Conservation (phyloP, 2,329 filamentous ascomycete species). For the Neopestalotiopsis rosae region DNA sequence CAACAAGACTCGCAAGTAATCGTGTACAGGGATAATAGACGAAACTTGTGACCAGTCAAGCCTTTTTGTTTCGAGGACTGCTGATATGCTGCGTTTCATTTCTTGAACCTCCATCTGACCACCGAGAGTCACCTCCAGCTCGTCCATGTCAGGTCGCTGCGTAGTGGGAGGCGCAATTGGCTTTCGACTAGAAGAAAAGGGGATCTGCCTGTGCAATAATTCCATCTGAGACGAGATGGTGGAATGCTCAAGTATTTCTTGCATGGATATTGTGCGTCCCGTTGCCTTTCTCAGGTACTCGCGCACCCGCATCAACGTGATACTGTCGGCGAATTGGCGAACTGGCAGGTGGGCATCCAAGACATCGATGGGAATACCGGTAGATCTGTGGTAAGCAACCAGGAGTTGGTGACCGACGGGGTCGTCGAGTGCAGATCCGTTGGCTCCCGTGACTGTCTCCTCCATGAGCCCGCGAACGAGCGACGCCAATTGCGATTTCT, state of each 20-base stretch:
- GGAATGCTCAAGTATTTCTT: not conserved
- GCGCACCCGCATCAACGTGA: not conserved
- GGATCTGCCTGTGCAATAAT: not conserved
- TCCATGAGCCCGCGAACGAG: not conserved
- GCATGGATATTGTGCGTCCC: not conserved
- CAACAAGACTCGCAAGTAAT: conserved; percentile 12
- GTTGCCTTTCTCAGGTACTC: not conserved
- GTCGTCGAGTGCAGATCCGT: not conserved
- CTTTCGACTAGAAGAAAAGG: not conserved
- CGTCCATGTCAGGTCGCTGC: not conserved
- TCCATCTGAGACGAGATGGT: not conserved
- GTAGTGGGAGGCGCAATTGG: no score
- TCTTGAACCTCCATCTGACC: not conserved
- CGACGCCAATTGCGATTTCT: not conserved
- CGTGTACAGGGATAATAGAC: conserved; percentile 6
- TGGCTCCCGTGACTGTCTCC: not conserved
- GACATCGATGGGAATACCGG: not conserved
- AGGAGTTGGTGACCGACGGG: not conserved
- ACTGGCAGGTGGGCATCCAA: not conserved
- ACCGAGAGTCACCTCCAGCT: not conserved
- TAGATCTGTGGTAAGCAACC: not conserved
- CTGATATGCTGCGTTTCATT: not conserved
- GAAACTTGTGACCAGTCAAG: not conserved
- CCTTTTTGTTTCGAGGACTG: not conserved
- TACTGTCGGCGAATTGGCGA: not conserved